Evolutionary conservation across 2,329 filamentous ascomycete genomes (phyloP).

Genomic region (Sordariomycetes sp.): DNA sequence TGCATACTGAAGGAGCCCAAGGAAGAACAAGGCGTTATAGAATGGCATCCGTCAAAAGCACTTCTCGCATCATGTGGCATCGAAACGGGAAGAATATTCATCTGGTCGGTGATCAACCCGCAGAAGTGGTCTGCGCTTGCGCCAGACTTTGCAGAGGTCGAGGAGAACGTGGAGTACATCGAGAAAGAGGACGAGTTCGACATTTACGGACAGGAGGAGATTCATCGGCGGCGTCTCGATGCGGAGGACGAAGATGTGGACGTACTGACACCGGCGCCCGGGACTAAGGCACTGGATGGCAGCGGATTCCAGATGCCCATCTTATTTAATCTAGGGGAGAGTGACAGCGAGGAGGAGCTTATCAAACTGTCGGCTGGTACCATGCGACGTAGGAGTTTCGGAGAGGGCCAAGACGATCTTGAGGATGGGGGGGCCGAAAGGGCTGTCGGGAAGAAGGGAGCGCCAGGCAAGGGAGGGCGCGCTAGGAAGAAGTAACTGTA

Average conservation of each 20-base stretch:
- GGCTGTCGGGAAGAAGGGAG: conserved; percentile 27
- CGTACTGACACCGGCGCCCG: conserved; percentile 66
- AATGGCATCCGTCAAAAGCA: conserved; percentile 89
- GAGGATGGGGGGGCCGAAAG: conserved; percentile 38
- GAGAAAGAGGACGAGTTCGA: conserved; percentile 97
- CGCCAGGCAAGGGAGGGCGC: conserved; percentile 23
- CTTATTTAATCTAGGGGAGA: conserved; percentile 84
- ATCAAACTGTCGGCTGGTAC: conserved; percentile 64
- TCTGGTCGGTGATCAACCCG: conserved; percentile 91
- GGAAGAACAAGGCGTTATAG: conserved; percentile 91
- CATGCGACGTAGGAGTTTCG: conserved; percentile 77
- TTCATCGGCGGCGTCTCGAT: conserved; percentile 83
- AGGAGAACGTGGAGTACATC: conserved; percentile 96
- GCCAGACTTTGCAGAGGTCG: conserved; percentile 93
- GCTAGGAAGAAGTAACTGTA: conserved; percentile 27
- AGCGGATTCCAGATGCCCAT: conserved; percentile 81
- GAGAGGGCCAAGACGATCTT: conserved; percentile 55
- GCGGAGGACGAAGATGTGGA: conserved; percentile 91
- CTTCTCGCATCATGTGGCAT: conserved; percentile 86
- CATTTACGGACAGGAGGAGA: conserved; percentile 89
- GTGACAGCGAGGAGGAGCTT: conserved; percentile 89
- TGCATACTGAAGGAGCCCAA: conserved; percentile 96
- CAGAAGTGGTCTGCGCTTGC: conserved; percentile 97
- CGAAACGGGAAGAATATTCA: conserved; percentile 87
- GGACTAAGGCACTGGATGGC: conserved; percentile 42